phyloP scores from a whole-genome alignment of 768 basidiomycete genomes.

The Porphyrellus cyaneotinctus region DNA sequence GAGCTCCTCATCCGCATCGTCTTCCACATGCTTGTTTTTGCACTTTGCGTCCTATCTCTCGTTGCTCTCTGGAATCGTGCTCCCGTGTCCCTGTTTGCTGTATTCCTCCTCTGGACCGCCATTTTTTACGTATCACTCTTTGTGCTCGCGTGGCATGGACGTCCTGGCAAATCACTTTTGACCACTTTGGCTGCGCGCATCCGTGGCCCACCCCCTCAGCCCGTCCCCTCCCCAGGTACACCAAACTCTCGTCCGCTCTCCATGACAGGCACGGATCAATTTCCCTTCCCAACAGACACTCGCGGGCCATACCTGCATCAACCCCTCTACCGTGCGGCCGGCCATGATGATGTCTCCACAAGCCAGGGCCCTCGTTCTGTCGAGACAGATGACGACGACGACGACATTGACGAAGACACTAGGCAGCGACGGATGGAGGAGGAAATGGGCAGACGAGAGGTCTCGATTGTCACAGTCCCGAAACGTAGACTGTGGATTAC shows the following conservation, averaged over 20 bases:
- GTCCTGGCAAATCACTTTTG: constrained; percentile 55
- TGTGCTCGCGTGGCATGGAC: constrained; percentile 53
- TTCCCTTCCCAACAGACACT: constrained; percentile 41
- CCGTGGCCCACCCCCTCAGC: constrained; percentile 31
- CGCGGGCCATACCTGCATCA: constrained; percentile 67
- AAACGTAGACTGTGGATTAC: constrained; percentile 70
- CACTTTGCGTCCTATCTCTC: constrained; percentile 53
- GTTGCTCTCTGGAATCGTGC: constrained; percentile 56
- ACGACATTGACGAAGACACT: constrained; percentile 71
- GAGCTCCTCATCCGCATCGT: constrained; percentile 45
- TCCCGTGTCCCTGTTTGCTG: constrained; percentile 50
- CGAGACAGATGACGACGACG: constrained; percentile 59
- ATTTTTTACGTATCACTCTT: constrained; percentile 55
- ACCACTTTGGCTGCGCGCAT: constrained; percentile 45
- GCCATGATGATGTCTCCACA: constrained; percentile 40
- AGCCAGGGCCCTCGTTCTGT: constrained; percentile 43
- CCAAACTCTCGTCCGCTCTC: constrained; percentile 40
- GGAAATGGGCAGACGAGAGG: constrained; percentile 77
- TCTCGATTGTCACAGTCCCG: constrained; percentile 76
- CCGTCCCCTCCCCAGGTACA: constrained; percentile 32
- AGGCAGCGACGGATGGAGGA: constrained; percentile 74
- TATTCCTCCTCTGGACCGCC: constrained; percentile 61
- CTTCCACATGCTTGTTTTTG: constrained; percentile 57
- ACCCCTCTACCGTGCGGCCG: constrained; percentile 51
- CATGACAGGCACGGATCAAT: constrained; percentile 38